Conservation (phyloP, 2,329 filamentous ascomycete genomes). For the Akanthomyces lecanii region DNA sequence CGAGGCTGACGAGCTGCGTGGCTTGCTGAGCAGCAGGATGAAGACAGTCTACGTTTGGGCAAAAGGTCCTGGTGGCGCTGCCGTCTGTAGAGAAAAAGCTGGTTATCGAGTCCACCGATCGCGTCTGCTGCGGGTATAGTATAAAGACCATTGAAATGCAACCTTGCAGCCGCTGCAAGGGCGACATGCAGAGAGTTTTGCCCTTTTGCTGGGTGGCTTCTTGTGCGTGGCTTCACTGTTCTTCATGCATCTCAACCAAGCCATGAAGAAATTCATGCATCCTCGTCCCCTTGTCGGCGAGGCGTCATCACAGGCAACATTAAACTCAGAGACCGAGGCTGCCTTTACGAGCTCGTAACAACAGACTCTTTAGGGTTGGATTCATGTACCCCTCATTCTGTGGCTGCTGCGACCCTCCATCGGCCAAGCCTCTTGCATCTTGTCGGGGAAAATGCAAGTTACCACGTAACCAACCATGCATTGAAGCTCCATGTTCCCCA, state of each 20-base stretch:
- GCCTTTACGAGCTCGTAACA: background rate
- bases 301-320: background rate
- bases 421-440: background rate
- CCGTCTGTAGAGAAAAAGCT: background rate
- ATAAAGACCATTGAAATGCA: conserved; percentile 2
- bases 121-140: conserved; percentile 12
- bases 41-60: background rate
- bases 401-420: conserved; percentile 1
- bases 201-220: background rate
- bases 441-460: background rate
- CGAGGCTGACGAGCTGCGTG: conserved; percentile 10
- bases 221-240: background rate
- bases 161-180: conserved; percentile 8
- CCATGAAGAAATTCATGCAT: background rate
- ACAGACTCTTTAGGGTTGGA: background rate
- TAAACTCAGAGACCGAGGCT: background rate
- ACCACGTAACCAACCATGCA: background rate
- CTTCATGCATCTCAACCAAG: background rate
- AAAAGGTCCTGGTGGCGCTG: conserved; percentile 9
- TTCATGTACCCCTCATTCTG: background rate
- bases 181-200: background rate
- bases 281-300: background rate
- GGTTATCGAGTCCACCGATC: conserved; percentile 2
- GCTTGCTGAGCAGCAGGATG: conserved; percentile 9
- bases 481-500: background rate